A percentile compares a stretch with the other conserved stretches of the same genome.
These are phyloP conservation scores for Aleurites moluccanus DNA, from an alignment of 441 rosid genomes.

Conservation along the genomic window DNA sequence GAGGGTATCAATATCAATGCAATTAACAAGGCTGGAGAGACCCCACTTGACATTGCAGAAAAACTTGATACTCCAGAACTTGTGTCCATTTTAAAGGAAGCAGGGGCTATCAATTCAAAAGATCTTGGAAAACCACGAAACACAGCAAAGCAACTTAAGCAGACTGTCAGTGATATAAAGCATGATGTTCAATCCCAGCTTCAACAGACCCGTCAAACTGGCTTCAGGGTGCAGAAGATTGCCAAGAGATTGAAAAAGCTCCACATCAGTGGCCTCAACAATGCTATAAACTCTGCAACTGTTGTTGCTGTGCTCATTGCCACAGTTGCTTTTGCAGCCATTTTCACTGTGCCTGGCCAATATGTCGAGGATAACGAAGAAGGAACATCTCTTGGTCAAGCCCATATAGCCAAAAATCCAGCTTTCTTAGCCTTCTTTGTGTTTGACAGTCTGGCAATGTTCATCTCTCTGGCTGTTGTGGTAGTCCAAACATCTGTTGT, in stretches of 20 bases:
- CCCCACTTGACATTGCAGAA: slow-evolving; percentile 81
- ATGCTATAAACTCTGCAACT: slow-evolving; percentile 89
- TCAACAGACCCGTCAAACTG: slow-evolving; percentile 92
- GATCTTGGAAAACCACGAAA: slow-evolving; percentile 74
- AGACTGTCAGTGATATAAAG: slow-evolving; percentile 94
- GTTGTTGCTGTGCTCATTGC: slow-evolving; percentile 94
- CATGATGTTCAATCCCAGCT: slow-evolving; percentile 92
- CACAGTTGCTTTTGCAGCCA: slow-evolving; percentile 97
- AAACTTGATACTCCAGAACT: slow-evolving; percentile 59
- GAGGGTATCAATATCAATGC: slow-evolving; percentile 69
- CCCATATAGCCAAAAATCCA: slow-evolving; percentile 59
- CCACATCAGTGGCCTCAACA: slow-evolving; percentile 90
- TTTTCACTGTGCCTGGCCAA: slow-evolving; percentile 94
- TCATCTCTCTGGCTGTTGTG: slow-evolving; percentile 92
- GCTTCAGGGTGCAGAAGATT: slow-evolving; percentile 72
- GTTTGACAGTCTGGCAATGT: slow-evolving; percentile 87
- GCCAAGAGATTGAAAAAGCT: slow-evolving; percentile 89
- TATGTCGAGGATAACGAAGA: slow-evolving; percentile 50
- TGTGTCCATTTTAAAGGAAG: slow-evolving; percentile 58
- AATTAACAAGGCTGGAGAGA: slow-evolving; percentile 75
- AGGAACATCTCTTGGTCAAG: slow-evolving; percentile 70
- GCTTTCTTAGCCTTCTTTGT: slow-evolving; percentile 74
- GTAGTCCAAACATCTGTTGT: slow-evolving; percentile 97
- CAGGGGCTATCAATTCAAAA: slow-evolving; percentile 77
- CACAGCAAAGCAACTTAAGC: slow-evolving; percentile 92